Evolutionary conservation across 2,329 filamentous ascomycete genomes (phyloP), one percentile per base, ranked within the genome.

Genomic region (Talaromyces sp.): DNA sequence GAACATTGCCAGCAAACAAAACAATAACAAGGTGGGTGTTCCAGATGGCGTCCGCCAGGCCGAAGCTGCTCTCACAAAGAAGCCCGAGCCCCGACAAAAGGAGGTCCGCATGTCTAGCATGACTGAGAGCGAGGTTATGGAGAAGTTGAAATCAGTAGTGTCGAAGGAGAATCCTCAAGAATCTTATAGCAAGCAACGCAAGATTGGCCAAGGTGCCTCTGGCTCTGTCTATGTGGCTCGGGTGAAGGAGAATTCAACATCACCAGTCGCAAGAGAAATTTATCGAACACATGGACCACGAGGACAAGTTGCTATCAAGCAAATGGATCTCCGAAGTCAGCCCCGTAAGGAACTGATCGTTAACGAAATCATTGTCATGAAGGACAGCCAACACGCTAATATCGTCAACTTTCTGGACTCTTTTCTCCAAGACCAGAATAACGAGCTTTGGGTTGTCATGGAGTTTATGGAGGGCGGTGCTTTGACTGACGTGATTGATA

Each of bases 331-430:
- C 61, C 92, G 94, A 57, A 95, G 96, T 73, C 95, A 99, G 77
- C 95, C 95, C 55, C 86, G 95, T 63, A 99, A 99, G 82, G 95
- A 99, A 78, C 81, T 99, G 71, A 99, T 99, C 72, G 95, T 99
- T 59, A 99, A 99, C 76, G 95, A 99, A 73, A 99, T 99, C 72
- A 96, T 99, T 81, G 95, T 99, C 63, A 99, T 99, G 95, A 97
- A 98, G 81, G 95, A 99, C 79, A 96, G 92, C 82, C 91, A 93
- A 74, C 95, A 99, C 76, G 89, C 90, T 64, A 99, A 99, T 78
- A 99, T 99, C 81, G 95, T 99, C 78, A 99, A 99, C 79, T 99
- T 96, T 80, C 81, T 99, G 36, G 95, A 99, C 69, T 93, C 94
- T 3, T 99, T 98, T 82, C 80, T 99, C 72, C 91, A 95, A 71